Conservation (phyloP, 192 early-diverging fungal genomes). For the Coemansia guatemalensis region DNA sequence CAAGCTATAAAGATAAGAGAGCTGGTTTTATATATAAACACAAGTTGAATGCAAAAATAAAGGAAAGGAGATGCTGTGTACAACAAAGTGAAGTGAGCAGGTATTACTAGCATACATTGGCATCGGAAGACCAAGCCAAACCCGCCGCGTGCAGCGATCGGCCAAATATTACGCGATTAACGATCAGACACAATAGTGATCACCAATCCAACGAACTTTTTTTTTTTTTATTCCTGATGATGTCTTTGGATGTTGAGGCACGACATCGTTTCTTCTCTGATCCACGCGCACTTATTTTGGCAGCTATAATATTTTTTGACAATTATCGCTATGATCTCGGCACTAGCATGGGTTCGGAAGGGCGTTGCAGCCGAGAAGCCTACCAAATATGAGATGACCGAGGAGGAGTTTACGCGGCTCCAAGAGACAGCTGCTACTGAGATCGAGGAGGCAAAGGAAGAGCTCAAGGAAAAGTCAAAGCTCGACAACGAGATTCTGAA, state of each 20-base stretch:
- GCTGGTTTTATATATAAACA: neutral
- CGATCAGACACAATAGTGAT: neutral
- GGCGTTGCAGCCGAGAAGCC: conserved; percentile 87
- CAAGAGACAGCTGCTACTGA: conserved; percentile 65
- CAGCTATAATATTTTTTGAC: neutral
- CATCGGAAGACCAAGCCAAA: too few species aligned
- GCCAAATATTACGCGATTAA: conserved; percentile 2
- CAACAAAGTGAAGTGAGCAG: too few species aligned
- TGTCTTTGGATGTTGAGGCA: neutral
- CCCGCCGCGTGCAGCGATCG: neutral
- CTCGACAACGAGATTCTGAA: conserved; percentile 32
- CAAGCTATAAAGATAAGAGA: neutral
- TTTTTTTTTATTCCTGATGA: conserved; percentile 10
- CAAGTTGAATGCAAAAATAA: conserved; percentile 5
- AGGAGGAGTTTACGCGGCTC: conserved; percentile 86
- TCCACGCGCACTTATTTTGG: too few species aligned
- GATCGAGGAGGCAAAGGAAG: conserved; percentile 63
- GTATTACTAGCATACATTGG: too few species aligned
- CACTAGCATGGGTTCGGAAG: conserved; percentile 89
- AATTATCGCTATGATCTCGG: conserved; percentile 74
- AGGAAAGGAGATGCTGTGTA: too few species aligned
- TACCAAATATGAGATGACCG: conserved; percentile 76
- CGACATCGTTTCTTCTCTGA: too few species aligned
- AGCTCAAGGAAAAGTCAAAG: conserved; percentile 46
- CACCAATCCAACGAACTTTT: conserved; percentile 6